Conservation (phyloP, 2,329 filamentous ascomycete genomes). For the Botrytis elliptica region DNA sequence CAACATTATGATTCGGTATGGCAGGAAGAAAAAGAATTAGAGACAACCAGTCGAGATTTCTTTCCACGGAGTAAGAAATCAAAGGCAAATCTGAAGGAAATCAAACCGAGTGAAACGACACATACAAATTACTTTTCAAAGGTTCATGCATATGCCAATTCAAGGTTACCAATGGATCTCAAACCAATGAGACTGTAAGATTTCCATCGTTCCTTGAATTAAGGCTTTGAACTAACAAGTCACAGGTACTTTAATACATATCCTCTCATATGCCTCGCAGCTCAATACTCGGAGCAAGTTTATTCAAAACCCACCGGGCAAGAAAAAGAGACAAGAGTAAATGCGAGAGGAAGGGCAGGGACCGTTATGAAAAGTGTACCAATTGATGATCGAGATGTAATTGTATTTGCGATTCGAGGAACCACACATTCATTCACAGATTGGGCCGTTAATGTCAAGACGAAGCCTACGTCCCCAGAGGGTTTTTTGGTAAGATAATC, state of each 20-base stretch:
- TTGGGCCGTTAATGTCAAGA: constrained; percentile 80
- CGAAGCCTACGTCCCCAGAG: constrained; percentile 61
- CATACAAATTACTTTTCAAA: constrained; percentile 68
- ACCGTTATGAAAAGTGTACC: constrained; percentile 78
- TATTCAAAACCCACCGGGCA: constrained; percentile 64
- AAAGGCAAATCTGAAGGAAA: constrained; percentile 41
- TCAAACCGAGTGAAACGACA: constrained; percentile 41
- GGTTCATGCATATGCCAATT: constrained; percentile 76
- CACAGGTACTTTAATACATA: constrained; percentile 69
- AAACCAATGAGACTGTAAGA: constrained; percentile 63
- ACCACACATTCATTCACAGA: constrained; percentile 73
- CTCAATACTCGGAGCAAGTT: constrained; percentile 72
- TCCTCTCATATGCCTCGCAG: constrained; percentile 74
- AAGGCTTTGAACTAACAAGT: background rate
- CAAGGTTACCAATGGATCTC: constrained; percentile 66
- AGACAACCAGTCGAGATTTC: constrained; percentile 24
- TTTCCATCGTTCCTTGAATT: background rate
- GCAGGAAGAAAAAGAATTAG: constrained; percentile 30
- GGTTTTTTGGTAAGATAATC: constrained; percentile 58
- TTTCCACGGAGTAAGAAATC: constrained; percentile 35
- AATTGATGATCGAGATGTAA: constrained; percentile 72
- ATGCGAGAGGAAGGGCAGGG: constrained; percentile 69
- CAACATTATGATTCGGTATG: constrained; percentile 25
- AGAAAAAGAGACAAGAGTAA: constrained; percentile 67
- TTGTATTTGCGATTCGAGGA: constrained; percentile 82